These are phyloP conservation scores for Medicago truncatula DNA, from an alignment of 306 rosid genomes.

Conservation along the genomic window DNA sequence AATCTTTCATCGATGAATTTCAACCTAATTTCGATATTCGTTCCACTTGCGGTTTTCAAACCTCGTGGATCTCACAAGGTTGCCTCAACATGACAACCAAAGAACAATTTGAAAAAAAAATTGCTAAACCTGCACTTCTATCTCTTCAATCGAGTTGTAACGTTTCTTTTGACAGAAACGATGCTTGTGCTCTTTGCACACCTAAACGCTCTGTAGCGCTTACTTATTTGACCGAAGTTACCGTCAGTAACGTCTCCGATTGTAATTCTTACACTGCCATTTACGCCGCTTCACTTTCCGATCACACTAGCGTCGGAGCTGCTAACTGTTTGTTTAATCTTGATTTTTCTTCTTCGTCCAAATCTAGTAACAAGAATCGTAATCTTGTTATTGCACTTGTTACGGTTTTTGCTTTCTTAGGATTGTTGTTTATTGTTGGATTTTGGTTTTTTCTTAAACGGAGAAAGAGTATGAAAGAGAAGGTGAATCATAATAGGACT, in stretches of 20 bases:
- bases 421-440: slow-evolving; percentile 42
- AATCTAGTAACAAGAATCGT: slow-evolving; percentile 35
- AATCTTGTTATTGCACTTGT: slow-evolving; percentile 44
- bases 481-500: slow-evolving; percentile 9
- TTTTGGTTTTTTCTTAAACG: slow-evolving; percentile 44
- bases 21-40: slow-evolving; percentile 26
- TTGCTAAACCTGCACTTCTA: slow-evolving; percentile 10
- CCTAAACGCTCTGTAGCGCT: slow-evolving; percentile 40
- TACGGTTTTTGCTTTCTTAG: slow-evolving; percentile 49
- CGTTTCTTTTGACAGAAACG: slow-evolving; percentile 53
- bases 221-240: slow-evolving; percentile 49
- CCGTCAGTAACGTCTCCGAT: slow-evolving; percentile 62
- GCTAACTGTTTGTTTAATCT: slow-evolving; percentile 67
- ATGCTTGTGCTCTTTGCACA: slow-evolving; percentile 79
- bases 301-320: slow-evolving; percentile 57
- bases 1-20: slow-evolving; percentile 37
- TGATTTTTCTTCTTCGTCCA: slow-evolving; percentile 12
- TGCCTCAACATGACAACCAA: slow-evolving; percentile 76
- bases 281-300: slow-evolving; percentile 73
- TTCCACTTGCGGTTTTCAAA: slow-evolving; percentile 41
- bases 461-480: slow-evolving; percentile 27
- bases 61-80: slow-evolving; percentile 62
- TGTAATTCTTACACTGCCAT: slow-evolving; percentile 60
- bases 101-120: slow-evolving; percentile 43
- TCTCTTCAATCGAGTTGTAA: slow-evolving; percentile 48